Conservation (phyloP, 371 early-diverging fungal species). For the Saksenaea oblongispora region DNA sequence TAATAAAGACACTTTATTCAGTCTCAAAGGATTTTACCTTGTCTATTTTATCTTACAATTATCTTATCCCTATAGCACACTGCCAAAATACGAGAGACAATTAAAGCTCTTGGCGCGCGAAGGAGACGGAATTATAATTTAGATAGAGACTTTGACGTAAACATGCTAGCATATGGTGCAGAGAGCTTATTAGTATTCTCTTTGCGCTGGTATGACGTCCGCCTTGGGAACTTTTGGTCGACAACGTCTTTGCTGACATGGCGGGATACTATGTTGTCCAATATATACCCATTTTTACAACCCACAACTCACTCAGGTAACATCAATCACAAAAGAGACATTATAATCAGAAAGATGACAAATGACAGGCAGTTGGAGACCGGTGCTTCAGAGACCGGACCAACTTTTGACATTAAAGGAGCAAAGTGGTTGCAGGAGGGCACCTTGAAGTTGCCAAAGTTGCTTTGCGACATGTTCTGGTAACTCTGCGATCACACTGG, state of each 20-base stretch:
- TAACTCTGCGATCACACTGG: not conserved
- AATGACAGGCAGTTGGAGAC: not conserved
- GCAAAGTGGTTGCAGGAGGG: not conserved
- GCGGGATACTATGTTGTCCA: not conserved
- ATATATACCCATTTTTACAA: not conserved
- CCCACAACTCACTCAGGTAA: not conserved
- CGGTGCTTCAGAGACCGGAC: not conserved
- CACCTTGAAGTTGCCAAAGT: not conserved
- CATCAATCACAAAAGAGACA: not conserved
- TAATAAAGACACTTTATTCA: no score
- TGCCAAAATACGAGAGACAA: no score
- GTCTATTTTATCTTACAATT: no score
- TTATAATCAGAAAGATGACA: no score
- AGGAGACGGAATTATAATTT: not conserved
- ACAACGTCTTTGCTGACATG: not conserved
- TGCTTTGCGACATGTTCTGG: not conserved
- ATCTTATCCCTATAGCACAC: no score
- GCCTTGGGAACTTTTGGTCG: not conserved
- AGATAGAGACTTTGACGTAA: not conserved
- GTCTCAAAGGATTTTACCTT: no score
- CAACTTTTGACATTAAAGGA: not conserved
- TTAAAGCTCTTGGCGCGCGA: not conserved
- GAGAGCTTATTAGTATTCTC: not conserved
- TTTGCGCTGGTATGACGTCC: not conserved
- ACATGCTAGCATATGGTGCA: not conserved